Base-by-base conservation (phyloP, 768 basidiomycete genomes). In the Tricholoma sp. region DNA sequence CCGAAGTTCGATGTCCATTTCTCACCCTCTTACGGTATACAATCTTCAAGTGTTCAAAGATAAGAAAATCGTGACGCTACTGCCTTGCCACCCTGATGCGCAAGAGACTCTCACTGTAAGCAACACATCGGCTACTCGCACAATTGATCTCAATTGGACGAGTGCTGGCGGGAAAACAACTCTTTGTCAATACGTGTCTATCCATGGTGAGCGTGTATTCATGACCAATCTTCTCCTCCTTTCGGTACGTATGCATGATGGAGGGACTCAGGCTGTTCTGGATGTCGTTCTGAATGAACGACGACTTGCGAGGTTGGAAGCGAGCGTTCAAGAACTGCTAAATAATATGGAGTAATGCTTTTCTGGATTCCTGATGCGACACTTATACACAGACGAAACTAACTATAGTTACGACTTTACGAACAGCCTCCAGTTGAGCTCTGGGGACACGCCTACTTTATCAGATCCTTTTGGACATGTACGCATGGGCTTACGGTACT, bases 41-140 rank as follows among this genome's bases (percentile, higher is more conserved):
- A 41, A 17, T 49, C 18, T 7, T 49, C 24, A n/a, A 28, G 10
- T 20, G 6, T 28, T 17, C 24, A n/a, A 64, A 68, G 48, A 47
- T 62, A 20, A 51, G 69, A 29, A 64, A 12, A 63, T 68, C 4
- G 57, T 63, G 17, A 57, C 69, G 10, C 57, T 66, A 3, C 72
- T 75, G 61, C 75, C 74, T 0, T 65, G 64, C 9, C 70, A 72
- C 45, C 71, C 70, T 0, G 58, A 59, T 18, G 74, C 72, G 6
- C 57, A 73, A 29, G 76, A 76, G 52, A 72, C 70, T 0, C 54
- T 78, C 13, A 58, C 68, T 2, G 34, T 77, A 1, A 75, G 74
- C 32, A 76, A 77, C 56, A 73, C 76, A 17, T 75, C 74, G 24
- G 72, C 71, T 6, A 73, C 74, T 11, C 68, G 73, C 15, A 76